Evolutionary conservation across 2,329 filamentous ascomycete genomes (phyloP).

Genomic region (Aspergillus piperis): DNA sequence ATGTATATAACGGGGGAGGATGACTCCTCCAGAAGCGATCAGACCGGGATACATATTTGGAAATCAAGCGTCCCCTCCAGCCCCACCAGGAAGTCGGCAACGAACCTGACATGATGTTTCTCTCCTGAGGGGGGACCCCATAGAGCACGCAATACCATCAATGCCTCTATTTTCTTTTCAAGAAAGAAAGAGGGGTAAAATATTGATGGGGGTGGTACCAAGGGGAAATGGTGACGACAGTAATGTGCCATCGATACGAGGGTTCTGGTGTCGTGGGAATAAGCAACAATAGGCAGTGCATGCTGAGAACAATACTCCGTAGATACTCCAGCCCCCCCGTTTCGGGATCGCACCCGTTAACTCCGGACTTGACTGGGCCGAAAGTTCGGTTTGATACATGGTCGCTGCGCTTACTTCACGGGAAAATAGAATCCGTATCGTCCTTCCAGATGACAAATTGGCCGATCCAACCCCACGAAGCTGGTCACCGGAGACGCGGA

Average conservation of each 20-base stretch:
- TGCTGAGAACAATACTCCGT: constrained; percentile 5
- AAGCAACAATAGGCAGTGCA: background rate
- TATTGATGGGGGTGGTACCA: background rate
- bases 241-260: background rate
- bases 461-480: constrained; percentile 38
- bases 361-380: constrained; percentile 27
- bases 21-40: constrained; percentile 15
- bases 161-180: background rate
- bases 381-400: constrained; percentile 19
- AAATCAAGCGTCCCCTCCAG: constrained; percentile 27
- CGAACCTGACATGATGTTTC: constrained; percentile 20
- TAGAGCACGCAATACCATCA: background rate
- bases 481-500: constrained; percentile 29
- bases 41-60: constrained; percentile 39
- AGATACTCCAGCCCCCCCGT: constrained; percentile 8
- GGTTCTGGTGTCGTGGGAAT: background rate
- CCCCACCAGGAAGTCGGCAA: constrained; percentile 33
- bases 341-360: constrained; percentile 11
- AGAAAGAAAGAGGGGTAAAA: background rate
- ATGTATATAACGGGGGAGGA: constrained; percentile 8
- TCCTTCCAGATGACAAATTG: constrained; percentile 34
- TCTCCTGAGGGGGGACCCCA: background rate
- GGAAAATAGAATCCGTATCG: constrained; percentile 42
- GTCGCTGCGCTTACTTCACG: constrained; percentile 20
- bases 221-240: background rate